Base-by-base conservation (phyloP, 164 flowering plant genomes). In the Stephania yunnanensis region DNA sequence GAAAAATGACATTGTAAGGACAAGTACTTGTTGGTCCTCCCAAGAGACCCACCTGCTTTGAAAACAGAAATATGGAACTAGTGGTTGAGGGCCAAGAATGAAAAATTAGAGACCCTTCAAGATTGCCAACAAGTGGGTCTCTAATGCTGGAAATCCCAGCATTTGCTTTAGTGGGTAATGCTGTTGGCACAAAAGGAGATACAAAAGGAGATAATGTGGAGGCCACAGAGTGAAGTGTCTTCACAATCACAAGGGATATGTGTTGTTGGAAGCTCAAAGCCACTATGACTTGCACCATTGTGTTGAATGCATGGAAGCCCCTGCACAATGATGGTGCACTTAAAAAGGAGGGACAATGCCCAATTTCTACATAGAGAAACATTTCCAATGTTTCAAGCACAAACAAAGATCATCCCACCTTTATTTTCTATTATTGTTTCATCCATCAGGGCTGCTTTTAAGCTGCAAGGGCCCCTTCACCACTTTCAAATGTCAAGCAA, bases 21-120 rank as follows among this genome's bases (percentile, higher is more conserved):
- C 66, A 61, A 61, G 66, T 17, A 58, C 65, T 6, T 20, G n/a
- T 19, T 15, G n/a, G 65, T 19, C 65, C 7, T 6, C 66, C 22
- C 66, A 61, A 61, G 66, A 15, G 84, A 78, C 82, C 84, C 81
- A 78, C 82, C 80, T 75, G 73, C 68, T 77, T 82, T 74, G 71
- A 78, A 80, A 76, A 46, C 66, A 61, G 66, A 61, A 61, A n/a
- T 61, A 20, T 1, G 22, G 66, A 61, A 61, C 20, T 61, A 61
- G 22, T 61, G 66, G 66, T 7, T 61, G n/a, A 69, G n/a, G 58
- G 74, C 48, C 0, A 71, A 71, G 75, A 71, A 61, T 36, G 67
- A 9, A 11, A 70, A 58, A 69, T 70, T 20, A 72, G 64, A 9
- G 20, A 44, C 45, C 45, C 8, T 45, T 64, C 70, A 10, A 8